phyloP scores from a whole-genome alignment of 441 rosid species.

The Adansonia rubrostipa region DNA sequence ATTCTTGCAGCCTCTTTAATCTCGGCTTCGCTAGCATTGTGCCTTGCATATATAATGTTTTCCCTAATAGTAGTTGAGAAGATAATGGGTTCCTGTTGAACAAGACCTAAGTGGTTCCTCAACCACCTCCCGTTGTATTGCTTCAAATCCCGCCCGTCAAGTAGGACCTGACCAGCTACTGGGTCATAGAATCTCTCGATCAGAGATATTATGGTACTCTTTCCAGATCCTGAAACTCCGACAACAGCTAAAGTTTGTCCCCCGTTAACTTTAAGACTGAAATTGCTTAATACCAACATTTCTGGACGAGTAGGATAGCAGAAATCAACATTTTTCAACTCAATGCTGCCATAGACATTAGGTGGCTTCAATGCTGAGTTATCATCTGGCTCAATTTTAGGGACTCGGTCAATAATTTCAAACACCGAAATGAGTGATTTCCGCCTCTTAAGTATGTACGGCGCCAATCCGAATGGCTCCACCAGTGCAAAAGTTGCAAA shows the following conservation, averaged over 20 bases:
- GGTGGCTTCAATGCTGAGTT: slow-evolving; percentile 87
- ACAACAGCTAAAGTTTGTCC: slow-evolving; percentile 97
- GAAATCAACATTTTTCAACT: slow-evolving; percentile 89
- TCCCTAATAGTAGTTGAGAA: slow-evolving; percentile 94
- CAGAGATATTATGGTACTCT: slow-evolving; percentile 94
- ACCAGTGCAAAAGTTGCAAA: slow-evolving; percentile 98
- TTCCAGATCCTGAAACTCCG: slow-evolving; percentile 99
- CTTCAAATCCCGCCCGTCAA: slow-evolving; percentile 92
- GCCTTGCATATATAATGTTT: slow-evolving; percentile 94
- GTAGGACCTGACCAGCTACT: slow-evolving; percentile 90
- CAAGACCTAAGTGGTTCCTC: slow-evolving; percentile 88
- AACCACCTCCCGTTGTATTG: slow-evolving; percentile 88
- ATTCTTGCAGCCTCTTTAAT: slow-evolving; percentile 98
- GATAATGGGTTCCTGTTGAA: slow-evolving; percentile 95
- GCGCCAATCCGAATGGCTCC: slow-evolving; percentile 99
- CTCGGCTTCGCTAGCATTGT: slow-evolving; percentile 97
- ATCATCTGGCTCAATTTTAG: slow-evolving; percentile 95
- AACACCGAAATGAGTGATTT: slow-evolving; percentile 92
- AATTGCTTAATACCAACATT: slow-evolving; percentile 89
- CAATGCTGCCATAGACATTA: slow-evolving; percentile 96
- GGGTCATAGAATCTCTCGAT: slow-evolving; percentile 97
- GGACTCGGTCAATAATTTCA: slow-evolving; percentile 94
- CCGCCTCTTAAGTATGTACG: slow-evolving; percentile 93
- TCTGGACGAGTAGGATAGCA: slow-evolving; percentile 96
- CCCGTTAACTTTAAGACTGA: slow-evolving; percentile 90